phyloP scores from a whole-genome alignment of 2,329 filamentous ascomycete species.

The Trichoderma citrinoviride region DNA sequence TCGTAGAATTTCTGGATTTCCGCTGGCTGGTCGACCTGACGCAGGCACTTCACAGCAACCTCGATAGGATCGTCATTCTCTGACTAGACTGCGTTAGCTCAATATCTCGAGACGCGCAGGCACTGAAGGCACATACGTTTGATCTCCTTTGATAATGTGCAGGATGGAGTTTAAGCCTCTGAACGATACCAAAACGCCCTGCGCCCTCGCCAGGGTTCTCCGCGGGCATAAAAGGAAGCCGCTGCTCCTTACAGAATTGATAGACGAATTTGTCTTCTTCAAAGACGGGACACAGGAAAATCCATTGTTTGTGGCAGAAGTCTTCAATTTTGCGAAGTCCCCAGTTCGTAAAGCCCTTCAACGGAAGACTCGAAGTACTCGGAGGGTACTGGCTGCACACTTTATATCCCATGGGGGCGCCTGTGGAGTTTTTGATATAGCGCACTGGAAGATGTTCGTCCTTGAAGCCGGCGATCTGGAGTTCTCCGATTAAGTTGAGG shows the following conservation, averaged over 20 bases:
- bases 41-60: neutral
- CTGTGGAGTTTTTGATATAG: neutral
- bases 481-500: rapidly evolving
- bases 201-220: too few species aligned
- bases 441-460: neutral
- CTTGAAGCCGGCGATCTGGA: neutral
- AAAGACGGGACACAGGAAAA: neutral
- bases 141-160: neutral
- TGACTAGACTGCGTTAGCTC: neutral
- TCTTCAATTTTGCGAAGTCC: neutral
- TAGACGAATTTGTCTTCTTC: neutral
- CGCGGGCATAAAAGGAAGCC: neutral
- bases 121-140: neutral
- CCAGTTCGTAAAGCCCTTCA: neutral
- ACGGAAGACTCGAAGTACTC: neutral
- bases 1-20: neutral
- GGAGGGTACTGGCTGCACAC: neutral
- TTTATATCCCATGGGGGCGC: too few species aligned
- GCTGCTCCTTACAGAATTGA: neutral
- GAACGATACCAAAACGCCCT: neutral
- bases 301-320: neutral
- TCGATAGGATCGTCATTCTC: neutral
- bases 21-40: neutral
- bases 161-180: neutral
- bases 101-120: neutral